A percentile compares a stretch with the other conserved stretches of the same genome.
phyloP scores from a whole-genome alignment of 805 yeast genomes.

The Cyberlindnera mississippiensis region DNA sequence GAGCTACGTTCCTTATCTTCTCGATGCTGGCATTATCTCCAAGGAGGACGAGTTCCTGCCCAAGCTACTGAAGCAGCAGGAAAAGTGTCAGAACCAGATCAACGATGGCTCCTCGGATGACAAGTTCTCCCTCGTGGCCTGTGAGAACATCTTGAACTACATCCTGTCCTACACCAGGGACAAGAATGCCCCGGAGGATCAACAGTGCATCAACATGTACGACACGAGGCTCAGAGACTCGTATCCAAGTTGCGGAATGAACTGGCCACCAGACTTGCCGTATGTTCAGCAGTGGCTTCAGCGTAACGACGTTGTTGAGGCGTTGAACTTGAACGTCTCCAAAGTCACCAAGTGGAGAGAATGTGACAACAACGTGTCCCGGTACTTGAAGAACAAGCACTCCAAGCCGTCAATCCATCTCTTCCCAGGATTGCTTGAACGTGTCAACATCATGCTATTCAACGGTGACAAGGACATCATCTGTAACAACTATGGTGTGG shows the following conservation, averaged over 20 bases:
- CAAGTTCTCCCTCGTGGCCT: conserved; percentile 33
- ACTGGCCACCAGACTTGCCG: conserved; percentile 78
- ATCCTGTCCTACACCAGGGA: conserved; percentile 30
- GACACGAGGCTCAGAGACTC: conserved; percentile 68
- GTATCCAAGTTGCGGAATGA: conserved; percentile 84
- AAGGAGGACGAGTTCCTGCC: conserved; percentile 37
- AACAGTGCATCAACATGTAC: conserved; percentile 77
- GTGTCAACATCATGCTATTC: conserved; percentile 64
- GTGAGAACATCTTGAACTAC: conserved; percentile 41
- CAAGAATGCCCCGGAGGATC: conserved; percentile 31
- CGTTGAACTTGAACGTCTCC: conserved; percentile 46
- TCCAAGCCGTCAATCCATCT: conserved; percentile 60
- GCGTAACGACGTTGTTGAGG: conserved; percentile 41
- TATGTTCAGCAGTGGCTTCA: conserved; percentile 52
- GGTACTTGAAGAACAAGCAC: conserved; percentile 44
- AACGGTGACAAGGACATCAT: conserved; percentile 87
- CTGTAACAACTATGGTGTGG: conserved; percentile 79
- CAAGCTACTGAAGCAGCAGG: conserved; percentile 45
- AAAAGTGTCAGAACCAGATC: conserved; percentile 55
- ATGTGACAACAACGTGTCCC: conserved; percentile 61
- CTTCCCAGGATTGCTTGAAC: conserved; percentile 59
- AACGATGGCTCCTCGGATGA: conserved; percentile 25
- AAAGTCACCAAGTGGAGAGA: conserved; percentile 62
- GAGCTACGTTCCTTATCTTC: conserved; percentile 69
- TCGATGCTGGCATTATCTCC: conserved; percentile 53